Base-by-base conservation (phyloP, 129 eudicot species). In the Tagetes erecta region DNA sequence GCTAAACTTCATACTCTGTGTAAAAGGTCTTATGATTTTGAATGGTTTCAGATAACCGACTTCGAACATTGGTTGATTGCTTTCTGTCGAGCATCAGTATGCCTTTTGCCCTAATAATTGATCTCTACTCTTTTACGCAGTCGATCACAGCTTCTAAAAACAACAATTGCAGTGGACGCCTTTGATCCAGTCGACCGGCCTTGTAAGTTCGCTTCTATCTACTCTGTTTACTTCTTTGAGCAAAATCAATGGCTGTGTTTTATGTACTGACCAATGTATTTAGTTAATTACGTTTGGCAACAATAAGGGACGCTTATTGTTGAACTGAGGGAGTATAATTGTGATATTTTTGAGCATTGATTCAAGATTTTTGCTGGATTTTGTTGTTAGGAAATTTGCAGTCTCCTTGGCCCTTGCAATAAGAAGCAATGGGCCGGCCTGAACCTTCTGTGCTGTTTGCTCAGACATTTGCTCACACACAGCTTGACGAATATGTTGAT, bases 371-470 rank as follows among this genome's bases (percentile, higher is more conserved):
- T 64, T 62, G 45, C 30, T 78, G 82, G 41, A 20, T 13, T 46
- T 63, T 33, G 31, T 20, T 31, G 62, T 70, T 64, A 78, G 63
- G 35, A 51, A 38, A 8, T 27, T 42, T 75, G 40, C 37, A 6
- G 44, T 38, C 66, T 58, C 41, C 37, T 70, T 20, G 27, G 27
- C 27, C 5, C 51, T 69, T 64, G 73, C 71, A 49, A 39, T 81
- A 81, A 59, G 45, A 64, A 52, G 52, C 69, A 14, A 88, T 95
- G 97, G 99, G 99, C 34, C 93, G 97, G 10, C 97, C 99, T 0
- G 99, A 95, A 78, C 94, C 99, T 77, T 88, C 85, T 38, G 96
- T 91, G 63, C 63, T 95, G 86, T 95, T 88, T 56, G 89, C 99
- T 8, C 99, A 95, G 78, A 86, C 97, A 46, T 95, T 95, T 71